These are phyloP conservation scores for Candolleomyces aberdarensis DNA, from an alignment of 768 basidiomycete genomes.

Conservation along the genomic window DNA sequence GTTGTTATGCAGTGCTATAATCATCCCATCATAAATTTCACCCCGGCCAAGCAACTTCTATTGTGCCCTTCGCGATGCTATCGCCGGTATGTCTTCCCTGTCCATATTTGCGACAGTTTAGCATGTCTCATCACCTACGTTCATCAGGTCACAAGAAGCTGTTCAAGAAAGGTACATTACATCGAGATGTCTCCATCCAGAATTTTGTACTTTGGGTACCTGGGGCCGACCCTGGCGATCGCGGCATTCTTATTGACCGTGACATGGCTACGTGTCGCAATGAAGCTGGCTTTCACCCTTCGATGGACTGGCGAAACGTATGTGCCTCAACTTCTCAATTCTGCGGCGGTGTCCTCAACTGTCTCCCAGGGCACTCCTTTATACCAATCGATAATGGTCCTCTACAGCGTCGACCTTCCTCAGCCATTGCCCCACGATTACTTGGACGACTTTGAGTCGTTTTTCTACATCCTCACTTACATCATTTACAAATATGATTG, in stretches of 20 bases:
- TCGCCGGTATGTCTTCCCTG: conserved; percentile 5
- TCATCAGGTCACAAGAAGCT: background rate
- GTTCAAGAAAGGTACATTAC: background rate
- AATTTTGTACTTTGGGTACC: background rate
- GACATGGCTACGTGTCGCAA: background rate
- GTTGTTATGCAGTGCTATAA: conserved; percentile 8
- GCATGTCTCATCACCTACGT: no score
- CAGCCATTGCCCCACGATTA: background rate
- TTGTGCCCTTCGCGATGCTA: conserved; percentile 10
- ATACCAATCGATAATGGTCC: background rate
- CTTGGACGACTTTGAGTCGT: background rate
- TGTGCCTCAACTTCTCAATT: background rate
- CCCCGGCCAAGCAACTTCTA: background rate
- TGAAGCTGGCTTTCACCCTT: background rate
- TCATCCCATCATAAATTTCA: conserved; percentile 1
- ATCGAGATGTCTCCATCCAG: background rate
- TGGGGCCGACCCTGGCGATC: background rate
- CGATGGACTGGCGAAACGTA: background rate
- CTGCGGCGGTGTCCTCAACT: no score
- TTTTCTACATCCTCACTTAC: background rate
- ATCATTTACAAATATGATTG: background rate
- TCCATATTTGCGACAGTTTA: background rate
- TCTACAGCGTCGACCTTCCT: background rate
- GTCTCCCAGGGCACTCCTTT: background rate
- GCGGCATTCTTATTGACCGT: conserved; percentile 3